These are phyloP conservation scores for Aspergillus heteromorphus DNA, from an alignment of 495 filamentous ascomycete species.

Conservation along the genomic window DNA sequence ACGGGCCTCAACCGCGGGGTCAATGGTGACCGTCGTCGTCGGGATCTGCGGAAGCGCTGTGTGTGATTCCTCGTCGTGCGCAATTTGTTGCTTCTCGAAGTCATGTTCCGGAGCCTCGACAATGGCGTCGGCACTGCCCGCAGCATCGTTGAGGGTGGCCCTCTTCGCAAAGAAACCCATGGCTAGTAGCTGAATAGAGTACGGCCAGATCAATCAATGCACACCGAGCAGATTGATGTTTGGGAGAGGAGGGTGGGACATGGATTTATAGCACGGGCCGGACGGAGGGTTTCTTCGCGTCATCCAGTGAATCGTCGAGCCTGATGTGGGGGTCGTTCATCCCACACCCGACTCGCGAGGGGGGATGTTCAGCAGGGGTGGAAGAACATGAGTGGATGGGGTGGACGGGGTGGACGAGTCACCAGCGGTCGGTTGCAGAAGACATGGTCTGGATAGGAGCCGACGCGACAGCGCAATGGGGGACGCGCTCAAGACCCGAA, in stretches of 20 bases:
- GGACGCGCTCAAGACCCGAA: background rate
- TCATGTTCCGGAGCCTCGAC: constrained; percentile 19
- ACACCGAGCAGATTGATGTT: background rate
- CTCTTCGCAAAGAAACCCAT: constrained; percentile 31
- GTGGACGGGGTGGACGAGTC: background rate
- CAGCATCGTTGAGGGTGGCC: constrained; percentile 5
- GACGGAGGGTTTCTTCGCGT: background rate
- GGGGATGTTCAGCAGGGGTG: background rate
- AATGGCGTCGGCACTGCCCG: constrained; percentile 19
- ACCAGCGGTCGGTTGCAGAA: background rate
- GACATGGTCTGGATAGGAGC: background rate
- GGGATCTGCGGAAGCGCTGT: constrained; percentile 18
- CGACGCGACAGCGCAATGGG: background rate
- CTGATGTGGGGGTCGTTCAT: background rate
- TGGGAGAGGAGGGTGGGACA: background rate
- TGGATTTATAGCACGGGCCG: background rate
- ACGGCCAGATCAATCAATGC: background rate
- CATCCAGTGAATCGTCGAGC: background rate
- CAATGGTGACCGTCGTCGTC: constrained; percentile 24
- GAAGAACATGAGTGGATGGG: background rate
- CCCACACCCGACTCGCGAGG: background rate
- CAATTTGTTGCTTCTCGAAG: constrained; percentile 29
- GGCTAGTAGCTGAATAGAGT: background rate
- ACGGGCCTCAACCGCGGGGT: constrained; percentile 50
- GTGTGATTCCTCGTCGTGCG: constrained; percentile 20